A percentile compares a stretch with the other conserved stretches of the same genome.
Evolutionary conservation across 192 early-diverging fungal genomes (phyloP).

Genomic region (Entophlyctis helioformis): DNA sequence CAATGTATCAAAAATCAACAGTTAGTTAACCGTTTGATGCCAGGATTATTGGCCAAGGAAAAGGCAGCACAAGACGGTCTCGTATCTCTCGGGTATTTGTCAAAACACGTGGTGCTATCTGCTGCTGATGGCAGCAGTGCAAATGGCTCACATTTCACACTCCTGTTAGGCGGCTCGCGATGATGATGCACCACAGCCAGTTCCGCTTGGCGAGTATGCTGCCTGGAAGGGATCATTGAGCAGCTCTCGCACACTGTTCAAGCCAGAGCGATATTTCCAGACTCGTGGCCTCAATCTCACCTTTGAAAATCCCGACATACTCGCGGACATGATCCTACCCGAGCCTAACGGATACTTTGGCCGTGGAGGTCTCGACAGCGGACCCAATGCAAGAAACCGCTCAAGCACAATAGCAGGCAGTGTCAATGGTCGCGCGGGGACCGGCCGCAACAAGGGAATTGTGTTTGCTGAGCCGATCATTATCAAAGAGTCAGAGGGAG

Average conservation of each 20-base stretch:
- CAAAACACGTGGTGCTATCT: neutral
- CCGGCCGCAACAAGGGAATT: slow-evolving; percentile 11
- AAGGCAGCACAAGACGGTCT: neutral
- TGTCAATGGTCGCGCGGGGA: neutral
- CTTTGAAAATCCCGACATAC: slow-evolving; percentile 5
- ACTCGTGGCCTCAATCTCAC: slow-evolving; percentile 27
- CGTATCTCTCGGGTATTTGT: neutral
- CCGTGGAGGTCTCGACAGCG: no score
- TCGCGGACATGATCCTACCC: no score
- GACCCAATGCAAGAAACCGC: no score
- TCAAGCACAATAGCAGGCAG: neutral
- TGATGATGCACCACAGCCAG: slow-evolving; percentile 1
- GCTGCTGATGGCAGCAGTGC: neutral
- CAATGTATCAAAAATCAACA: neutral
- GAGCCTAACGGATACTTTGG: no score
- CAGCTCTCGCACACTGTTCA: slow-evolving; percentile 22
- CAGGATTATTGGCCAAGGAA: neutral
- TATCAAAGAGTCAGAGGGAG: slow-evolving; percentile 8
- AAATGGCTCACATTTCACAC: neutral
- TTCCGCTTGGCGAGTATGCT: slow-evolving; percentile 1
- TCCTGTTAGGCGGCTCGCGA: neutral
- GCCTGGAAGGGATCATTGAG: slow-evolving; percentile 1
- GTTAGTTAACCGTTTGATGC: neutral
- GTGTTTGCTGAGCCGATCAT: slow-evolving; percentile 28
- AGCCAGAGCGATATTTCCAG: slow-evolving; percentile 23